Percentiles rank a stretch among this genome's conserved stretches.
Evolutionary conservation across 1,139 yeast genomes (phyloP).

Genomic region (Starmera stellimalicola): DNA sequence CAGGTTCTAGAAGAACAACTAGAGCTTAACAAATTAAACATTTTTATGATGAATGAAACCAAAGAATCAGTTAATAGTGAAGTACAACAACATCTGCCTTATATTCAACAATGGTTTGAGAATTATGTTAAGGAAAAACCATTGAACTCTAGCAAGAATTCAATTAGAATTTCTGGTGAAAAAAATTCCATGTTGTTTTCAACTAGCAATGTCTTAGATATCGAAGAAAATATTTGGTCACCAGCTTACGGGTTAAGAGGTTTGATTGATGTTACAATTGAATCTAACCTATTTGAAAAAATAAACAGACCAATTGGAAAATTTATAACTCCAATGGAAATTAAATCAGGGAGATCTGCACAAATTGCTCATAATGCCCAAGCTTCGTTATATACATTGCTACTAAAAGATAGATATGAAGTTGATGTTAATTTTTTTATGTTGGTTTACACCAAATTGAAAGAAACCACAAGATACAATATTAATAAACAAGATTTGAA

Average conservation of each 20-base stretch:
- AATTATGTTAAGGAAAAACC: conserved; percentile 26
- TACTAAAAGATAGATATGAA: conserved; percentile 73
- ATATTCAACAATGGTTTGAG: conserved; percentile 56
- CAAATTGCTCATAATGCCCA: conserved; percentile 76
- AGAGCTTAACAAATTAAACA: conserved; percentile 34
- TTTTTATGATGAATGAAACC: conserved; percentile 48
- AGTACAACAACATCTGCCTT: conserved; percentile 44
- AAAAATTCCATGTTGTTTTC: conserved; percentile 35
- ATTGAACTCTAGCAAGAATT: conserved; percentile 17
- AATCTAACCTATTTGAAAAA: conserved; percentile 32
- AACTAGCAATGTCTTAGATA: conserved; percentile 60
- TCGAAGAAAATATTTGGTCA: conserved; percentile 89
- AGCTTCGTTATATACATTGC: conserved; percentile 71
- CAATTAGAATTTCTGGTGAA: conserved; percentile 30
- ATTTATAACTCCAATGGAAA: conserved; percentile 69
- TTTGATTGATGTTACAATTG: conserved; percentile 78
- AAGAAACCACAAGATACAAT: conserved; percentile 47
- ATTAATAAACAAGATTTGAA: conserved; percentile 48
- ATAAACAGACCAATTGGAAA: conserved; percentile 30
- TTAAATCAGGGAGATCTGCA: conserved; percentile 69
- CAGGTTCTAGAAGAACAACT: conserved; percentile 37
- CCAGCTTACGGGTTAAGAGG: conserved; percentile 92
- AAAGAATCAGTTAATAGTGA: conserved; percentile 36
- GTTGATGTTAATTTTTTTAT: conserved; percentile 56
- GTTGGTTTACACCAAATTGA: conserved; percentile 64